Evolutionary conservation across 768 basidiomycete species (phyloP).

Genomic region (Boletus barrowsii): DNA sequence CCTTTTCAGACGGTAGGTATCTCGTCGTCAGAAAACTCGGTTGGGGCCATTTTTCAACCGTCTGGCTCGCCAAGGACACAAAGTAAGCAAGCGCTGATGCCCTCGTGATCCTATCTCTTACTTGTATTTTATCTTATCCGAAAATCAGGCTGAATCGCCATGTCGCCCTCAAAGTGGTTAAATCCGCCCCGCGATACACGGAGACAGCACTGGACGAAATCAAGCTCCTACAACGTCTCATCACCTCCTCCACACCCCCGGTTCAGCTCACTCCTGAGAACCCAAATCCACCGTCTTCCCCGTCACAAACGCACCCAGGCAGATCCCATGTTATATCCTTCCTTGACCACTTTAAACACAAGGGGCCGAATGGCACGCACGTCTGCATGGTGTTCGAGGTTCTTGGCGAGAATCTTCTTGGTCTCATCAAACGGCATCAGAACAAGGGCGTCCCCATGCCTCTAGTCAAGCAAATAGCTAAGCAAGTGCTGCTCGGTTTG

Average conservation of each 20-base stretch:
- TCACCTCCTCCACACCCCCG: constrained; percentile 71
- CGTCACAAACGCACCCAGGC: constrained; percentile 77
- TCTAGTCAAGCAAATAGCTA: constrained; percentile 93
- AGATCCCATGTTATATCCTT: constrained; percentile 94
- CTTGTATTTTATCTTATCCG: constrained; percentile 14
- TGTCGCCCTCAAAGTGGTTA: constrained; percentile 98
- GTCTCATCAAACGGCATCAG: constrained; percentile 96
- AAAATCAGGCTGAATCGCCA: constrained; percentile 80
- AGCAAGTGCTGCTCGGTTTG: constrained; percentile 90
- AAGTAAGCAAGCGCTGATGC: constrained; percentile 49
- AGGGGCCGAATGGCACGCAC: constrained; percentile 94
- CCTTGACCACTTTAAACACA: constrained; percentile 96
- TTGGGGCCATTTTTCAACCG: constrained; percentile 93
- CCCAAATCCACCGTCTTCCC: constrained; percentile 48
- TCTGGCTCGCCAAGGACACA: constrained; percentile 83
- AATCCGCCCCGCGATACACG: constrained; percentile 94
- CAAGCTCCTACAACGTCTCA: constrained; percentile 93
- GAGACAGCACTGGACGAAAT: constrained; percentile 99
- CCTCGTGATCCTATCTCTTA: not conserved
- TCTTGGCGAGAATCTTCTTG: constrained; percentile 93
- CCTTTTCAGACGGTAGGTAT: constrained; percentile 85
- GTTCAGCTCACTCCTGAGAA: constrained; percentile 44
- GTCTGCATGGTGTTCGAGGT: constrained; percentile 99
- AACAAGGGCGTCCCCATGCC: constrained; percentile 95
- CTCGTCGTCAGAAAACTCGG: constrained; percentile 92